Base-by-base conservation (phyloP, 1,139 yeast species). In the Yamadazyma songkhlaensis region DNA sequence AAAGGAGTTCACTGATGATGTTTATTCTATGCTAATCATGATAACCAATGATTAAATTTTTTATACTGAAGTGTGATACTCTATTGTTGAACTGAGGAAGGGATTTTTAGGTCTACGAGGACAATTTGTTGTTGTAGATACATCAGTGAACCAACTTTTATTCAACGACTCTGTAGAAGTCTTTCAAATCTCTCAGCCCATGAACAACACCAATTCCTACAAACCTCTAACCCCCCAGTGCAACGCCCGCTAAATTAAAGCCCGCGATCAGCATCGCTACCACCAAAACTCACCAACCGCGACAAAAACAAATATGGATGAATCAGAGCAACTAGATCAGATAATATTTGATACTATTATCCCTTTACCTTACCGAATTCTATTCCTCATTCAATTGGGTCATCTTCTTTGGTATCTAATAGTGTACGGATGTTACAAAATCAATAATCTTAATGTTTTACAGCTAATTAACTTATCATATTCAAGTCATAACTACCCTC, bases 1-100 rank as follows among this genome's bases (percentile, higher is more conserved):
- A 24, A 11, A 14, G 25, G 23, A 17, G 24, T 6, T 7, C 32
- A 71, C 74, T 69, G 51, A 54, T 70, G 75, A 69, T 70, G 74
- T 56, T 63, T 22, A 4, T 17, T 65, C 72, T 73, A 69, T 70
- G 75, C 76, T 69, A 70, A 69, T 68, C 74, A 69, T 70, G 75
- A 68, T 53, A 17, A 40, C 58, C 62, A 42, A 29, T 69, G 75
- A 68, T 69, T 69, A 67, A 54, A 65, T 53, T 59, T 46, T 59
- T 51, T 42, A 44, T 45, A 42, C 50, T 47, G 50, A 47, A 47
- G 50, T 33, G 36, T 32, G 15, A 5, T n/a, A n/a, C n/a, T n/a
- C n/a, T n/a, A n/a, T n/a, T n/a, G n/a, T n/a, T n/a, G n/a, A n/a
- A n/a, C n/a, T n/a, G n/a, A n/a, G n/a, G n/a, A n/a, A n/a, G n/a